A percentile compares a stretch with the other conserved stretches of the same genome.
Evolutionary conservation across 1,284 basidiomycete species (phyloP).

Genomic region (Phellinidium pouzarii): DNA sequence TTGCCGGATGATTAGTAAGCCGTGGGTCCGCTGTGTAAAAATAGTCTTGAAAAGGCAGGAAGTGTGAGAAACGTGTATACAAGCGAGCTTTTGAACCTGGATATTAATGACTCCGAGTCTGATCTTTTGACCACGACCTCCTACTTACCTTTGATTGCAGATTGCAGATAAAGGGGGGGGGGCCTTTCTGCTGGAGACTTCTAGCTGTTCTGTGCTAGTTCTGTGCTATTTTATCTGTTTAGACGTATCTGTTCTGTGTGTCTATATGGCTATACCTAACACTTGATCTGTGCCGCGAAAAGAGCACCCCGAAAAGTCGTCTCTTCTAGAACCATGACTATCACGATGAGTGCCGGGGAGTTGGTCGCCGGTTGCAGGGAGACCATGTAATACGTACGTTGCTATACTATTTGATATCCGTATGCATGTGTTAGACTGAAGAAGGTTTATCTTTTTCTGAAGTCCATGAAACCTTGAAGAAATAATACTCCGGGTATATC

Average conservation of each 20-base stretch:
- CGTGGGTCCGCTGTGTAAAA: too few relatives aligned
- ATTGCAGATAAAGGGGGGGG: too few relatives aligned
- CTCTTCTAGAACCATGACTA: neutral
- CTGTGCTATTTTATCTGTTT: too few relatives aligned
- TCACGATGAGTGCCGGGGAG: neutral
- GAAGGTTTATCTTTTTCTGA: neutral
- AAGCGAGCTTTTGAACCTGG: neutral
- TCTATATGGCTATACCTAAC: too few relatives aligned
- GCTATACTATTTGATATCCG: neutral
- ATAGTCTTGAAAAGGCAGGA: neutral
- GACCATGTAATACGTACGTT: neutral
- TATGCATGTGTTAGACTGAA: neutral
- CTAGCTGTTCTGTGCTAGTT: too few relatives aligned
- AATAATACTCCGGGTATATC: neutral
- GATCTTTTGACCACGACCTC: neutral
- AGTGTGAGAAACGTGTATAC: neutral
- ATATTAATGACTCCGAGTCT: too few relatives aligned
- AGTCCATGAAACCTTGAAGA: neutral
- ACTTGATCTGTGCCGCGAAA: neutral
- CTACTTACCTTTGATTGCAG: too few relatives aligned
- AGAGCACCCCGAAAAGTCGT: neutral
- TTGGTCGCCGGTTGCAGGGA: neutral
- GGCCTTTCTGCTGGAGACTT: too few relatives aligned
- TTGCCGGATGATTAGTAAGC: too few relatives aligned
- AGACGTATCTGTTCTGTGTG: too few relatives aligned